These are phyloP conservation scores for Nakazawaea wickerhamii DNA, from an alignment of 805 yeast species.

Conservation along the genomic window DNA sequence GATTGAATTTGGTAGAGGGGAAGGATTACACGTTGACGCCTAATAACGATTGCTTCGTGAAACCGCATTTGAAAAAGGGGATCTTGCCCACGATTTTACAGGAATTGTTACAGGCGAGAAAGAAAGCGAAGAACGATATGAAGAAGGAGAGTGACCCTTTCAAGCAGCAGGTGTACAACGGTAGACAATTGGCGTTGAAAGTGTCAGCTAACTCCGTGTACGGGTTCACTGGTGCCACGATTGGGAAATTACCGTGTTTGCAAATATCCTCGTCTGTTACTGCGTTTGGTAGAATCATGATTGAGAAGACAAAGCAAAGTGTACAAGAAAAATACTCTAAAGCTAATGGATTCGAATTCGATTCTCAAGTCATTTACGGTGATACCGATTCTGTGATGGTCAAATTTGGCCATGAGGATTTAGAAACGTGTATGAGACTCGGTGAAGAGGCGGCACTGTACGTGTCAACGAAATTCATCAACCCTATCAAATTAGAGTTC, in stretches of 20 bases:
- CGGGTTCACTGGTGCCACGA: constrained; percentile 98
- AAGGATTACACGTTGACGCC: constrained; percentile 86
- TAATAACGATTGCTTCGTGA: constrained; percentile 87
- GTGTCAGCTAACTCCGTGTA: constrained; percentile 97
- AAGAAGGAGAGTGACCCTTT: constrained; percentile 94
- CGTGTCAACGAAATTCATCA: constrained; percentile 72
- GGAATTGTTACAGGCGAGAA: constrained; percentile 87
- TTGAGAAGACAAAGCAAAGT: constrained; percentile 80
- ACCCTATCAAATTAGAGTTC: constrained; percentile 92
- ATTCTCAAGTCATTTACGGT: constrained; percentile 92
- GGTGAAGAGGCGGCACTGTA: constrained; percentile 93
- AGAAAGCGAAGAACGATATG: constrained; percentile 84
- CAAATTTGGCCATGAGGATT: constrained; percentile 79
- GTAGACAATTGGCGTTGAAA: constrained; percentile 93
- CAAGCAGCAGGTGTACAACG: constrained; percentile 87
- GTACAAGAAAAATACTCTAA: constrained; percentile 77
- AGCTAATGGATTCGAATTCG: constrained; percentile 78
- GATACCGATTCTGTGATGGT: constrained; percentile 99
- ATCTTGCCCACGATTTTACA: constrained; percentile 86
- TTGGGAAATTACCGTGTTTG: constrained; percentile 93
- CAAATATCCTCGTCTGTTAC: constrained; percentile 96
- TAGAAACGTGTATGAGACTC: constrained; percentile 78
- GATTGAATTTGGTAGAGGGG: constrained; percentile 56
- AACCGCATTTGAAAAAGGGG: constrained; percentile 64
- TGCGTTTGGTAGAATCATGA: constrained; percentile 95